These are phyloP conservation scores for Coelastrella sp. DNA, from an alignment of 139 green algal genomes.

Conservation along the genomic window DNA sequence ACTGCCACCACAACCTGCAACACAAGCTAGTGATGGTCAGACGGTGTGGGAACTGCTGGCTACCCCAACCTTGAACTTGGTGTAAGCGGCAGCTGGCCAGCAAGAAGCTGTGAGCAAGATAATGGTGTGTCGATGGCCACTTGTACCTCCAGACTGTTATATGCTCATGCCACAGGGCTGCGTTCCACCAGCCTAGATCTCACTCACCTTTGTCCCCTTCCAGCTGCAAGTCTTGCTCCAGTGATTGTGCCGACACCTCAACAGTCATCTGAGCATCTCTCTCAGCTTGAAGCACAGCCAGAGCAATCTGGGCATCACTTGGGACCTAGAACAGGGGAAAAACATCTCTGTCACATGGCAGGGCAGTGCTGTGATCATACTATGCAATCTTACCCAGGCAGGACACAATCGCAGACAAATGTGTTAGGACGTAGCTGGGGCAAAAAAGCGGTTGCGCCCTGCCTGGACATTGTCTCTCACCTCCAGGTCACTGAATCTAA, in stretches of 20 bases:
- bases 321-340: slow-evolving; percentile 15
- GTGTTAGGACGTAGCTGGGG: too few species aligned
- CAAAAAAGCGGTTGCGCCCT: background rate
- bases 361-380: too few species aligned
- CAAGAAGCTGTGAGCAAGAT: too few species aligned
- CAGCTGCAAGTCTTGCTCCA: slow-evolving; percentile 19
- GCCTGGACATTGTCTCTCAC: background rate
- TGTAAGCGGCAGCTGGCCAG: too few species aligned
- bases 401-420: background rate
- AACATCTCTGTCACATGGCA: background rate
- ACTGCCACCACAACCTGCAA: background rate
- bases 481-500: slow-evolving; percentile 50
- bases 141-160: too few species aligned
- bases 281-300: slow-evolving; percentile 35
- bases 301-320: slow-evolving; percentile 14
- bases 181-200: too few species aligned
- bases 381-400: background rate
- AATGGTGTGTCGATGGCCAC: too few species aligned
- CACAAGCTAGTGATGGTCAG: background rate
- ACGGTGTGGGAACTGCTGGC: background rate
- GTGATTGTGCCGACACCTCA: slow-evolving; percentile 3
- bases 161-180: too few species aligned
- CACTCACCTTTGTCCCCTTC: background rate
- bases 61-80: too few species aligned
- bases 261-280: slow-evolving; percentile 10